Base-by-base conservation (phyloP, 1,284 basidiomycete species). In the Fomes fomentarius region DNA sequence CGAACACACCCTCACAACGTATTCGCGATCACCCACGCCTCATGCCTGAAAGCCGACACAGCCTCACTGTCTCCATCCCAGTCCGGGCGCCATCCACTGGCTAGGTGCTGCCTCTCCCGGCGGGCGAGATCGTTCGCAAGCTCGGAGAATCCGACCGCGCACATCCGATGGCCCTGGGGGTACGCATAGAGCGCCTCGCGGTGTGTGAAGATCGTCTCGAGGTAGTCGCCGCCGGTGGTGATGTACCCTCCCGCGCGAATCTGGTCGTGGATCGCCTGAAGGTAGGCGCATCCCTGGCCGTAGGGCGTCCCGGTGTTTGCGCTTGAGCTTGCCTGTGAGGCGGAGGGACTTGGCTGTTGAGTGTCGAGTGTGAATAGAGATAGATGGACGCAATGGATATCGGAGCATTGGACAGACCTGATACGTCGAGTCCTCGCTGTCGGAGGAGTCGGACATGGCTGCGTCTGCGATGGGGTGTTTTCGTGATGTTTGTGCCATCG, bases 161-260 rank as follows among this genome's bases (percentile, higher is more conserved):
- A 90, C 25, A 78, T 76, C 53, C 61, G 69, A 71, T 90, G 87
- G 8, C 74, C 83, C 46, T 73, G 71, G 25, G 87, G 88, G 63
- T 74, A 83, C 9, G 83, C 79, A 57, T 70, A 73, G 57, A 85
- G 75, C 35, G 85, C 79, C 66, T 85, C 82, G 65, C 88, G 85
- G 71, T 90, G 88, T 2, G 82, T 83, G 70, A 89, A 87, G 61
- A 90, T 84, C 47, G 80, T 76, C 63, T 90, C 88, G 69, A 90
- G 79, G 66, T 89, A 90, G 56, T 80, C 86, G 61, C 86, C 87
- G 71, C 77, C 77, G 49, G 85, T 85, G 50, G 84, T 88, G 63
- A 71, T 68, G 66, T 76, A 82, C 37, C 63, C 69, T 57, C 80
- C 80, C 60, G 83, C 69, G 61, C 81, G 80, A 47, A 74, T 72